Percentiles rank a stretch among this genome's conserved stretches.
Conservation (phyloP, 2,329 filamentous ascomycete genomes). For the Fusarium xyrophilum region DNA sequence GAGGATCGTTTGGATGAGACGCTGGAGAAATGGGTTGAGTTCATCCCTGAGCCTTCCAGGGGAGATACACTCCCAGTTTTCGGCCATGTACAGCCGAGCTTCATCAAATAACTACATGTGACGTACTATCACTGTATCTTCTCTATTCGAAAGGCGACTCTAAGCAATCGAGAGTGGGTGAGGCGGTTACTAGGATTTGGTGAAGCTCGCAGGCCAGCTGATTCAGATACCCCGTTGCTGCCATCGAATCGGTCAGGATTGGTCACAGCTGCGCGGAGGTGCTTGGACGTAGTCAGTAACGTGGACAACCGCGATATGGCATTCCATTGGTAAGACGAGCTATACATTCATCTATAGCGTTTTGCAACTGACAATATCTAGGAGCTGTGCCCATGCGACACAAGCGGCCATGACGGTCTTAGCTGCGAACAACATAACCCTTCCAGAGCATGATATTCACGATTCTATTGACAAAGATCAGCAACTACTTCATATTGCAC, state of each 20-base stretch:
- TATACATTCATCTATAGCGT: rapidly evolving
- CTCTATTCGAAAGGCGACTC: rapidly evolving
- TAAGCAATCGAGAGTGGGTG: rapidly evolving
- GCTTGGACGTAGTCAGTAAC: rapidly evolving
- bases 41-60: not conserved
- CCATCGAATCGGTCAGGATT: rapidly evolving
- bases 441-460: rapidly evolving
- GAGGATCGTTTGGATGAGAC: not conserved
- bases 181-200: rapidly evolving
- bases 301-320: rapidly evolving
- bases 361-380: rapidly evolving
- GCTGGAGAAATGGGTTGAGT: not conserved
- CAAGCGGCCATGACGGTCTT: not conserved
- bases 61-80: not conserved
- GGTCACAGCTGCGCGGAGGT: not conserved
- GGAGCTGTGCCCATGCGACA: rapidly evolving
- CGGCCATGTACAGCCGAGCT: rapidly evolving
- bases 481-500: not conserved
- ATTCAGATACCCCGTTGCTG: not conserved
- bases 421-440: not conserved
- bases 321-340: not conserved
- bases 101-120: not conserved
- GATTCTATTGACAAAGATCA: not conserved
- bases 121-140: not conserved
- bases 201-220: rapidly evolving